These are phyloP conservation scores for Fusarium buxicola DNA, from an alignment of 2,329 filamentous ascomycete genomes.

Conservation along the genomic window DNA sequence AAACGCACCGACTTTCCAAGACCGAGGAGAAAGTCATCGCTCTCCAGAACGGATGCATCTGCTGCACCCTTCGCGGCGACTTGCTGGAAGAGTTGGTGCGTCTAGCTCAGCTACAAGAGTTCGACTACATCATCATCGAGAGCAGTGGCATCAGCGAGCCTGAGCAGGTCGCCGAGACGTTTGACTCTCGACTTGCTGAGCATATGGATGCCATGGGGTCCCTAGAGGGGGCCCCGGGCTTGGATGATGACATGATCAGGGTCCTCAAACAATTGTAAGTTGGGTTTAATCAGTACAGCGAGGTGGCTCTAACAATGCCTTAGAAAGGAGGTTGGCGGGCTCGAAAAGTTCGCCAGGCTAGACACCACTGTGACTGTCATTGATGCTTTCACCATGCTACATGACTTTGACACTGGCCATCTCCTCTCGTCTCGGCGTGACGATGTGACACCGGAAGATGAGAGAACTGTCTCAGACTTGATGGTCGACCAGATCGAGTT, in stretches of 20 bases:
- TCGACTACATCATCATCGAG: slow-evolving; percentile 80
- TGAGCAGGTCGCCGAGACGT: slow-evolving; percentile 80
- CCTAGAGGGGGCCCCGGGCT: slow-evolving; percentile 42
- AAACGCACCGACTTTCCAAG: slow-evolving; percentile 66
- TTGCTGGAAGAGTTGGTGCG: slow-evolving; percentile 76
- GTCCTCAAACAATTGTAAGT: slow-evolving; percentile 53
- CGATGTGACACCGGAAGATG: slow-evolving; percentile 74
- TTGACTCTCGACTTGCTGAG: slow-evolving; percentile 67
- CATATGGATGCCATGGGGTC: slow-evolving; percentile 55
- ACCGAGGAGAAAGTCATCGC: slow-evolving; percentile 74
- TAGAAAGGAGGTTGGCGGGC: slow-evolving; percentile 67
- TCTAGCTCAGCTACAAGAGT: slow-evolving; percentile 68
- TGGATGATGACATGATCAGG: slow-evolving; percentile 52
- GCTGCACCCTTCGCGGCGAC: slow-evolving; percentile 78
- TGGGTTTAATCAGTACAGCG: accelerated
- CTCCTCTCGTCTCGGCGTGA: slow-evolving; percentile 73
- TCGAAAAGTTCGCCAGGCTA: slow-evolving; percentile 73
- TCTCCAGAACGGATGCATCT: slow-evolving; percentile 80
- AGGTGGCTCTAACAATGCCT: background rate
- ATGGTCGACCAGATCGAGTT: slow-evolving; percentile 85
- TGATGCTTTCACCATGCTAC: slow-evolving; percentile 77
- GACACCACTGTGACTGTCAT: slow-evolving; percentile 80
- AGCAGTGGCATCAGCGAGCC: slow-evolving; percentile 79
- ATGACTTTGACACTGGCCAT: slow-evolving; percentile 78
- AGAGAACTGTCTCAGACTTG: slow-evolving; percentile 78